phyloP scores from a whole-genome alignment of 164 flowering plant genomes.

The Macadamia tetraphylla region DNA sequence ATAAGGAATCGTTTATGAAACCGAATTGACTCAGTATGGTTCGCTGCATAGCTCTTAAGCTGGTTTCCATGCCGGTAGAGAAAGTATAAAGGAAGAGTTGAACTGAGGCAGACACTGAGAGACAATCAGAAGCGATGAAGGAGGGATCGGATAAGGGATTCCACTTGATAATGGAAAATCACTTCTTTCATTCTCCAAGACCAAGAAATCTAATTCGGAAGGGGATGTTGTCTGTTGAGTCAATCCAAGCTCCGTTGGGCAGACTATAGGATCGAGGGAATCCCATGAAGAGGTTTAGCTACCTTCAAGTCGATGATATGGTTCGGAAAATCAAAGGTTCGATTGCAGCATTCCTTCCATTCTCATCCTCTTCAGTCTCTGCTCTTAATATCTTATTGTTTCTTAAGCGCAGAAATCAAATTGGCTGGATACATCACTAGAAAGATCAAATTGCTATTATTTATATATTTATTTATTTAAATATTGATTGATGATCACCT shows the following conservation, averaged over 20 bases:
- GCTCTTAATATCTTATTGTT: too few species aligned
- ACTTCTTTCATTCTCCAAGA: conserved; percentile 36
- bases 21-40: too few species aligned
- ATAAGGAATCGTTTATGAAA: too few species aligned
- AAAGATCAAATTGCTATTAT: neutral
- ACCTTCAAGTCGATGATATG: conserved; percentile 96
- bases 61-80: neutral
- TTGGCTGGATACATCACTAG: too few species aligned
- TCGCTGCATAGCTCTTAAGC: neutral
- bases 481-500: neutral
- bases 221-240: conserved; percentile 16
- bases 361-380: neutral
- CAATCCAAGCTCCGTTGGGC: conserved; percentile 42
- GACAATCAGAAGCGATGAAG: conserved; percentile 24
- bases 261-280: conserved; percentile 92
- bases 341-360: neutral
- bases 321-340: conserved; percentile 96
- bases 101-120: neutral
- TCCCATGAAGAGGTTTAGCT: conserved; percentile 57
- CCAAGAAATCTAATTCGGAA: conserved; percentile 22
- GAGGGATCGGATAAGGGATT: conserved; percentile 62
- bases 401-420: too few species aligned
- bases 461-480: too few species aligned
- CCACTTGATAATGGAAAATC: conserved; percentile 65
- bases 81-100: neutral